Percentiles rank a stretch among this genome's conserved stretches.
phyloP scores from a whole-genome alignment of 495 filamentous ascomycete species.

The Talaromyces adpressus region DNA sequence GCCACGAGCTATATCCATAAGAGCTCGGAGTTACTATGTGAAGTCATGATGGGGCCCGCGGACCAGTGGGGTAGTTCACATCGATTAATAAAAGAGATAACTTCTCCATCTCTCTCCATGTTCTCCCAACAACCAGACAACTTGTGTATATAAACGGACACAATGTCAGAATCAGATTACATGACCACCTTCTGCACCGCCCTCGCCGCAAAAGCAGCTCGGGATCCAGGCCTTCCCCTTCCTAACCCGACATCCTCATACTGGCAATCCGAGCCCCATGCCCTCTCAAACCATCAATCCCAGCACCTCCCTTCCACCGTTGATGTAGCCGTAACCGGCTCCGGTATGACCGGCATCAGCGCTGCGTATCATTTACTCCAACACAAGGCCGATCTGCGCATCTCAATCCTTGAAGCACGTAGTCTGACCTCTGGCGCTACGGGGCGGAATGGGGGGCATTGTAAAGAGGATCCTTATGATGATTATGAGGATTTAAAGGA shows the following conservation, averaged over 20 bases:
- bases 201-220: slow-evolving; percentile 1
- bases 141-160: background rate
- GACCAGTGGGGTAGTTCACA: background rate
- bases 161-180: background rate
- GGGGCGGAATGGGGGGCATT: slow-evolving; percentile 43
- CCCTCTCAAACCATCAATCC: slow-evolving; percentile 42
- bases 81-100: background rate
- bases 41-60: background rate
- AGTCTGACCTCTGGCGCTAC: slow-evolving; percentile 73
- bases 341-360: slow-evolving; percentile 58
- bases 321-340: slow-evolving; percentile 58
- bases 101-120: background rate
- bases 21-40: background rate
- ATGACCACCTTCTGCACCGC: background rate
- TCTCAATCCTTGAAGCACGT: slow-evolving; percentile 72
- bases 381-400: slow-evolving; percentile 18
- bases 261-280: slow-evolving; percentile 57
- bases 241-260: slow-evolving; percentile 53
- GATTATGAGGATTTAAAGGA: slow-evolving; percentile 19
- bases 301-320: slow-evolving; percentile 31
- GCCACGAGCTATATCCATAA: too few species aligned
- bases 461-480: slow-evolving; percentile 29
- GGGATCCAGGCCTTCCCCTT: slow-evolving; percentile 28
- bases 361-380: slow-evolving; percentile 50
- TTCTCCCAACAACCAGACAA: background rate